Percentiles rank a stretch among this genome's conserved stretches.
phyloP scores from a whole-genome alignment of 345 rosid genomes.

The Pistacia vera region DNA sequence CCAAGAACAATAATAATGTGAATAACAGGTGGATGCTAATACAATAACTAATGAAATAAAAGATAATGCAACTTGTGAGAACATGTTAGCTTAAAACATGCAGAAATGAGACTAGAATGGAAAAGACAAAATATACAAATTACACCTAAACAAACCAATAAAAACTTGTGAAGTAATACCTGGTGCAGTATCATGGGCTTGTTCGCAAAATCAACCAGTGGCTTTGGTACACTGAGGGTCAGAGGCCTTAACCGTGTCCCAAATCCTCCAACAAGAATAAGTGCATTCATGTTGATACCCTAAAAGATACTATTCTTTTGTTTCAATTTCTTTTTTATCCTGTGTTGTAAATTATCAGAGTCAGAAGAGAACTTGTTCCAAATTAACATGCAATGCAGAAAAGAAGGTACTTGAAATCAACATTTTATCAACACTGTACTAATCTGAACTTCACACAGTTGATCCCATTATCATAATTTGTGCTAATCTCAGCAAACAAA shows the following conservation, averaged over 20 bases:
- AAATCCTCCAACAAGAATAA: conserved; percentile 84
- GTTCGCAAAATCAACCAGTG: conserved; percentile 81
- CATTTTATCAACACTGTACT: background rate
- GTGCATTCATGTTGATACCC: conserved; percentile 61
- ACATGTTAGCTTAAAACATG: background rate
- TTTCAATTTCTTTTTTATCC: conserved; percentile 19
- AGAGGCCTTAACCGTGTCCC: conserved; percentile 79
- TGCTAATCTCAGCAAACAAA: background rate
- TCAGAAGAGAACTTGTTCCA: background rate
- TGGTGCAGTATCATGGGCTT: conserved; percentile 87
- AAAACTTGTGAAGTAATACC: conserved; percentile 30
- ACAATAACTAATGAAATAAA: background rate
- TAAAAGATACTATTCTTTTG: background rate
- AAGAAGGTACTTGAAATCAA: too few relatives aligned
- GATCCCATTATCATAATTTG: background rate
- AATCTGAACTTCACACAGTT: background rate
- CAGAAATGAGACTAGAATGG: background rate
- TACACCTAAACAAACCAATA: background rate
- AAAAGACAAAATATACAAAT: background rate
- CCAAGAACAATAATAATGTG: background rate
- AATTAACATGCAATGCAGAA: background rate
- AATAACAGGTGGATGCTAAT: background rate
- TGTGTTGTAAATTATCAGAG: background rate
- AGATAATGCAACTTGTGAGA: background rate
- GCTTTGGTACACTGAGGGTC: conserved; percentile 81